Conservation (phyloP, 495 filamentous ascomycete species). For the Niebla homalea region DNA sequence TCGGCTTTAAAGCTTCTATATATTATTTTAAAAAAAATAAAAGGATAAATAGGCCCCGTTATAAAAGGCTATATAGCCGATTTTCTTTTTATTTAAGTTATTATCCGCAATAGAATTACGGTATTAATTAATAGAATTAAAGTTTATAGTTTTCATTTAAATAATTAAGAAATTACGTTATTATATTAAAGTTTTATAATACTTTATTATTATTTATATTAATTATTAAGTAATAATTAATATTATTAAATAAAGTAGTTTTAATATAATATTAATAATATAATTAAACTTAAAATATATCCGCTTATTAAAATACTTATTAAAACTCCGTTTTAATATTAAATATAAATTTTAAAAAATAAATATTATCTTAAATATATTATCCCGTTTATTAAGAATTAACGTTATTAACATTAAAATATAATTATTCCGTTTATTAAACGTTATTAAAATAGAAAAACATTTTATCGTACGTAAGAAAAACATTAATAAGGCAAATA, state of each 20-base stretch:
- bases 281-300: background rate
- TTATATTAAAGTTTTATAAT: background rate
- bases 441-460: background rate
- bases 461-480: background rate
- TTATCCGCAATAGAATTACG: background rate
- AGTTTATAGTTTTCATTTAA: background rate
- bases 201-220: slow-evolving; percentile 1
- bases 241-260: background rate
- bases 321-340: background rate
- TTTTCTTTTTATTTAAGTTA: background rate
- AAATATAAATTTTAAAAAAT: background rate
- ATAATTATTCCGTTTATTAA: background rate
- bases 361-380: background rate
- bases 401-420: no score
- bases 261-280: background rate
- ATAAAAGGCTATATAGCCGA: background rate
- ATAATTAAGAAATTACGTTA: background rate
- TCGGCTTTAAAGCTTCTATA: background rate
- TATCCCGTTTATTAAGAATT: no score
- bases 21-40: background rate
- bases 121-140: background rate
- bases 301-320: background rate
- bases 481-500: background rate
- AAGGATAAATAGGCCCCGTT: background rate
- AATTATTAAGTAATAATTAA: background rate